These are phyloP conservation scores for Coprinopsis marcescibilis DNA, from an alignment of 768 basidiomycete species.

Conservation along the genomic window DNA sequence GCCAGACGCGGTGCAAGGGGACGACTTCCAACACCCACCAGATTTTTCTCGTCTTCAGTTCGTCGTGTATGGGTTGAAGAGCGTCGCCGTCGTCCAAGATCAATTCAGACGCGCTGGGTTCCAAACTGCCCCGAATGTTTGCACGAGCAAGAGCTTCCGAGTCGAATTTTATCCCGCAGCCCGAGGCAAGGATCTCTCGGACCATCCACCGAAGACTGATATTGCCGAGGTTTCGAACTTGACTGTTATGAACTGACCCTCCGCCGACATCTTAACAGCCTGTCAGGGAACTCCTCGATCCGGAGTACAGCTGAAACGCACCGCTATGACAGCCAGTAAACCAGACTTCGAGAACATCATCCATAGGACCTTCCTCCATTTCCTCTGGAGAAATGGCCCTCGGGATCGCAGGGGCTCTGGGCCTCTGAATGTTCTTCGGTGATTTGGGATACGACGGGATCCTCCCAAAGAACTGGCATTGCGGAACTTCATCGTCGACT, in stretches of 20 bases:
- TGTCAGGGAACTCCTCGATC: not conserved
- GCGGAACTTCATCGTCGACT: not conserved
- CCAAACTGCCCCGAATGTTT: constrained; percentile 24
- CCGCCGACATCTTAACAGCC: constrained; percentile 61
- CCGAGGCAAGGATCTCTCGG: constrained; percentile 48
- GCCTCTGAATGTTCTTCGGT: not conserved
- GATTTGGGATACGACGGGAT: not conserved
- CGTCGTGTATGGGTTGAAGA: constrained; percentile 46
- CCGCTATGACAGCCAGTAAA: constrained; percentile 69
- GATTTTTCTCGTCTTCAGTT: constrained; percentile 32
- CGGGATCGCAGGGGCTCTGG: not conserved
- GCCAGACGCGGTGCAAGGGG: constrained; percentile 47
- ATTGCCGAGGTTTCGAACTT: constrained; percentile 42
- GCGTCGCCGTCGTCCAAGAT: constrained; percentile 30
- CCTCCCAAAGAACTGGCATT: constrained; percentile 7
- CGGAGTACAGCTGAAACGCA: constrained; percentile 25
- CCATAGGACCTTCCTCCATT: constrained; percentile 12
- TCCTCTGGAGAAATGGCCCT: constrained; percentile 2
- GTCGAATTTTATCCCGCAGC: constrained; percentile 57
- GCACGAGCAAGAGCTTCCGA: constrained; percentile 37
- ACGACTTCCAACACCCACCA: constrained; percentile 76
- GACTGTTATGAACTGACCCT: constrained; percentile 42
- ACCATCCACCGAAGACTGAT: constrained; percentile 77
- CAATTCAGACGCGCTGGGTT: constrained; percentile 13
- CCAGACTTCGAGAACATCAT: constrained; percentile 75